Base-by-base conservation (phyloP, 805 yeast genomes). In the Phaffomyces opuntiae region DNA sequence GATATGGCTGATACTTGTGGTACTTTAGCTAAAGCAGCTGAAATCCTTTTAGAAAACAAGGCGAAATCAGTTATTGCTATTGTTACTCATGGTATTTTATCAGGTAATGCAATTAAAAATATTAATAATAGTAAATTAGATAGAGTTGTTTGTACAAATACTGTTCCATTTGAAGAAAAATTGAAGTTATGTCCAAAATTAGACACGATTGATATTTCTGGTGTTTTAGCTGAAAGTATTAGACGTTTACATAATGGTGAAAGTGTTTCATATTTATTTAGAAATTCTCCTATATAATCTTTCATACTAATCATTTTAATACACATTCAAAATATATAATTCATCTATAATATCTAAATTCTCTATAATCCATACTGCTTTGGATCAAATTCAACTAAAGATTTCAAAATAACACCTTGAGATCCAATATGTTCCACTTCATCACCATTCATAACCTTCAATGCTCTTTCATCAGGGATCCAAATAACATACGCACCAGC, bases 1-100 rank as follows among this genome's bases (percentile, higher is more conserved):
- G 95, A 86, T 64, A 86, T 86, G 89, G 93, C 93, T 39, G 95
- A 86, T 62, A 86, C 95, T 19, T 86, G 95, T 68, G 95, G 93
- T 51, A 86, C 95, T 17, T 68, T 86, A 52, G 86, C 83, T 44
- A 86, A 85, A 65, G 93, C 93, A 35, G 87, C 89, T 21, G 91
- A 86, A 51, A 78, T 82, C 13, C 68, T 86, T 45, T 61, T 85
- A 48, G 81, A 77, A 26, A 80, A 84, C 56, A 75, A 75, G 32
- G 93, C 91, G 39, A 70, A 78, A 56, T 73, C 80, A 46, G 93
- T 86, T 36, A 77, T 86, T 56, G 91, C 93, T 31, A 82, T 86
- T 51, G 89, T 85, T 17, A 85, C 93, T 3, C 95, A 85, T 61
- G 95, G 93, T 51, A 80, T 85, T 14, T 71, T 85, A 48, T 77